Base-by-base conservation (phyloP, 768 basidiomycete genomes). In the Auricularia heimuer region DNA sequence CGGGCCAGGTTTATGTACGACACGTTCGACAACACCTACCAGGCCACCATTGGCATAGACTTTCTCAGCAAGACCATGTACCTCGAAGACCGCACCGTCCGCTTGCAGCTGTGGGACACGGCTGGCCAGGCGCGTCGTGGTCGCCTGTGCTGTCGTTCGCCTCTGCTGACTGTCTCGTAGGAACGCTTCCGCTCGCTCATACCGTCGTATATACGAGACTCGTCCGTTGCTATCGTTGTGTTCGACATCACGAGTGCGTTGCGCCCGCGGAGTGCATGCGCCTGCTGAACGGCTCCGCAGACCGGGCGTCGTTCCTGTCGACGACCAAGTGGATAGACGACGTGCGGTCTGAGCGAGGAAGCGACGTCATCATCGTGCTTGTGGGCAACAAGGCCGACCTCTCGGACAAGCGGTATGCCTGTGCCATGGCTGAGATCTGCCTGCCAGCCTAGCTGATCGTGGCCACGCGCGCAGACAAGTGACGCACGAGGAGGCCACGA, bases 51-150 rank as follows among this genome's bases (percentile, higher is more conserved):
- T 73, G 94, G 96, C 65, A 99, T 99, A 77, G 97, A 99, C 79
- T 99, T 99, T 75, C 80, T 99, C 77, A 96, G 94, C 79, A 99
- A 99, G 82, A 98, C 97, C 0, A 96, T 99, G 93, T 99, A 99
- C 77, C 83, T 98, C 65, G 97, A 99, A 73, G 97, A 99, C 79
- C 83, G 97, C 71, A 99, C 97, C 1, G 96, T 99, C 60, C 85
- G 97, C 73, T 78, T 99, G 76, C 97, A 99, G 74, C 79, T 99
- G 16, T 99, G 97, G 97, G 97, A 99, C 75, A 99, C 97, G 64
- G 96, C 96, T 67, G 93, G 92, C 63, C 94, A 94, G 82, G 92
- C 88, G 72, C 70, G 81, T 69, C 35, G 29, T 29, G 29, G 29
- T 29, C 29, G 29, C 29, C 29, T 29, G 29, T 1, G 29, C 29